A percentile compares a stretch with the other conserved stretches of the same genome.
phyloP scores from a whole-genome alignment of 202 grass and related monocot species.

The Carex sylvatica region DNA sequence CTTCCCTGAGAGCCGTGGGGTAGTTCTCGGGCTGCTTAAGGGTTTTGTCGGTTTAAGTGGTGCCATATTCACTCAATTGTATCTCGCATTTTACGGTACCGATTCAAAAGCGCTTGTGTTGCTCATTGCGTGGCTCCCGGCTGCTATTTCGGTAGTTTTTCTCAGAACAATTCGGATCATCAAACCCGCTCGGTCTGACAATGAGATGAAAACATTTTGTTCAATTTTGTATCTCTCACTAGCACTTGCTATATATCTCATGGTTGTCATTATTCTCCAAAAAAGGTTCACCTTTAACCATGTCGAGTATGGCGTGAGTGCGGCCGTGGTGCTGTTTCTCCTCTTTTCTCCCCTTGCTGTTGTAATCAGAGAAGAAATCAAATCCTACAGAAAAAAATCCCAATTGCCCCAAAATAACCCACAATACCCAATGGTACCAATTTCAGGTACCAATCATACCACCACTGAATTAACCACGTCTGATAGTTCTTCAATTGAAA shows the following conservation, averaged over 20 bases:
- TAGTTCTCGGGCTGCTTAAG: conserved; percentile 56
- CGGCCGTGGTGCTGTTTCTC: conserved; percentile 27
- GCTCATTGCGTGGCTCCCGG: conserved; percentile 39
- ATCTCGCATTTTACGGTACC: conserved; percentile 35
- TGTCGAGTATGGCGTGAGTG: not conserved
- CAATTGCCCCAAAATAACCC: conserved; percentile 11
- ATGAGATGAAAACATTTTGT: conserved; percentile 28
- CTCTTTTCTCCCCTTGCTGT: conserved; percentile 34
- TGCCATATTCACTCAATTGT: conserved; percentile 41
- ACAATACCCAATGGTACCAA: not conserved
- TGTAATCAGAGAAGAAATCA: conserved; percentile 32
- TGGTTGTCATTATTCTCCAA: conserved; percentile 34
- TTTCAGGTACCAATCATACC: not conserved
- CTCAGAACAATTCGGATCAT: conserved; percentile 41
- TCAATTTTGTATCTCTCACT: conserved; percentile 39
- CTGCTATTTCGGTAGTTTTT: conserved; percentile 39
- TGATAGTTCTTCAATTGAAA: not conserved
- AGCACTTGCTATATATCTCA: conserved; percentile 38
- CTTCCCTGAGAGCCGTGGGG: conserved; percentile 35
- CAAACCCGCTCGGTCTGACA: not conserved
- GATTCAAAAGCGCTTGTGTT: conserved; percentile 40
- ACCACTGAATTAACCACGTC: not conserved
- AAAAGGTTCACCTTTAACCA: conserved; percentile 17
- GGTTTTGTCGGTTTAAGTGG: conserved; percentile 80
- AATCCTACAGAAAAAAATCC: conserved; percentile 11